These are phyloP conservation scores for Chaetomiaceae sp. DNA, from an alignment of 2,329 filamentous ascomycete genomes.

Conservation along the genomic window DNA sequence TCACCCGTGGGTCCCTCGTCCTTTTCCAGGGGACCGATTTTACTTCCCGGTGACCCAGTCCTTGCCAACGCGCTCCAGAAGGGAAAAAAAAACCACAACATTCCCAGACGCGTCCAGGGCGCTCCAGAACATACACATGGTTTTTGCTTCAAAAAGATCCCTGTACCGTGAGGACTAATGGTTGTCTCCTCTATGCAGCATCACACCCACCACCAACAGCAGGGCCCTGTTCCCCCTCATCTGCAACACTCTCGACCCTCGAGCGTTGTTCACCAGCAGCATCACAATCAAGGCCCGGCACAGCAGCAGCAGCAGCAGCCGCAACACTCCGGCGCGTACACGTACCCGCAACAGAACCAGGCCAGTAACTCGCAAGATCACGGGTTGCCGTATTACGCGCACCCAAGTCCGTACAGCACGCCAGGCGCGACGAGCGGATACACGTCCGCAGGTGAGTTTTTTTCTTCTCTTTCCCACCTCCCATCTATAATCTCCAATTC, in stretches of 20 bases:
- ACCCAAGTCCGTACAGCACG: conserved; percentile 78
- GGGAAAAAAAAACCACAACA: conserved; percentile 25
- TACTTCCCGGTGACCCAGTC: conserved; percentile 33
- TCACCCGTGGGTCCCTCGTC: conserved; percentile 49
- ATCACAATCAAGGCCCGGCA: conserved; percentile 62
- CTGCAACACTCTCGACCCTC: conserved; percentile 67
- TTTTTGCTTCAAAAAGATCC: conserved; percentile 22
- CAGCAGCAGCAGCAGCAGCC: conserved; percentile 53
- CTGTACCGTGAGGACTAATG: conserved; percentile 45
- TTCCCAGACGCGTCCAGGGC: conserved; percentile 27
- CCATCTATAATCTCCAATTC: not conserved
- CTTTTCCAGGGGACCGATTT: conserved; percentile 28
- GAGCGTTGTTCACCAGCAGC: conserved; percentile 70
- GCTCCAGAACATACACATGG: conserved; percentile 21
- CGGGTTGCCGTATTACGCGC: conserved; percentile 61
- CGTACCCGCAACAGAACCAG: conserved; percentile 66
- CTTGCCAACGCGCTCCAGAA: conserved; percentile 26
- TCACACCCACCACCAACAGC: conserved; percentile 68
- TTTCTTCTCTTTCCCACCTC: conserved; percentile 2
- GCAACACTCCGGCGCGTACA: conserved; percentile 60
- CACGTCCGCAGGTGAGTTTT: conserved; percentile 72
- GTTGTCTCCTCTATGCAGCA: conserved; percentile 64
- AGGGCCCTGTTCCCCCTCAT: conserved; percentile 64
- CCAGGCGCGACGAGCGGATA: conserved; percentile 79
- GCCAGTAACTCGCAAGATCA: conserved; percentile 59